Evolutionary conservation across 345 rosid genomes (phyloP).

Genomic region (Bruguiera sexangula): DNA sequence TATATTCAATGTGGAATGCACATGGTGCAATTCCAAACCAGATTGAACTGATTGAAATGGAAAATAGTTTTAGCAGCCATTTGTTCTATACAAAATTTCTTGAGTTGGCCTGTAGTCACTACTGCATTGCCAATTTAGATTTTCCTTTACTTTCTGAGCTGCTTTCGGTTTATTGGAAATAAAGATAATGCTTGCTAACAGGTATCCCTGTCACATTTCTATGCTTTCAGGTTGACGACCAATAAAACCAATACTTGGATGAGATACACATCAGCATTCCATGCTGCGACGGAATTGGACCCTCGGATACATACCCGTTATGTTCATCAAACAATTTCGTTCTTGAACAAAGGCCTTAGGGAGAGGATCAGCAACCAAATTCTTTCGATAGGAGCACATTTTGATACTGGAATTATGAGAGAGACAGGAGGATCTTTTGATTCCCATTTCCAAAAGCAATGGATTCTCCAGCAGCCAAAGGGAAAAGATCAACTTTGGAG

Average conservation of each 20-base stretch:
- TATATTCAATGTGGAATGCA: constrained; percentile 22
- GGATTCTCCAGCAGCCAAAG: constrained; percentile 72
- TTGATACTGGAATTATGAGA: constrained; percentile 19
- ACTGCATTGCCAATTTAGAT: background rate
- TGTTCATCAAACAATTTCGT: constrained; percentile 67
- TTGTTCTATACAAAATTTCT: background rate
- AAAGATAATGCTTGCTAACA: constrained; percentile 42
- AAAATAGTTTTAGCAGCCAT: background rate
- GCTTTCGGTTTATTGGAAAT: constrained; percentile 17
- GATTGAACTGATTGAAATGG: background rate
- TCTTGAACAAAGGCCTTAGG: constrained; percentile 65
- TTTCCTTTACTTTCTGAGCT: no score
- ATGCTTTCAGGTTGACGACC: constrained; percentile 69
- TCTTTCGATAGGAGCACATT: constrained; percentile 55
- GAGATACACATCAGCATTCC: constrained; percentile 97
- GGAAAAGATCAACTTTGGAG: constrained; percentile 79
- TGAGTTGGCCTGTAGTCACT: background rate
- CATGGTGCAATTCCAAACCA: background rate
- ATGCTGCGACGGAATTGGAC: constrained; percentile 82
- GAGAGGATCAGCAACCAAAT: constrained; percentile 83
- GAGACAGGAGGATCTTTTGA: constrained; percentile 46
- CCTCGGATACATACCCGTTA: constrained; percentile 74
- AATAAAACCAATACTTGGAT: constrained; percentile 70
- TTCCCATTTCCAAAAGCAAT: constrained; percentile 58
- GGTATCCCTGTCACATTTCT: constrained; percentile 1